Evolutionary conservation across 768 basidiomycete genomes (phyloP).

Genomic region (Tricholoma flavovirens): DNA sequence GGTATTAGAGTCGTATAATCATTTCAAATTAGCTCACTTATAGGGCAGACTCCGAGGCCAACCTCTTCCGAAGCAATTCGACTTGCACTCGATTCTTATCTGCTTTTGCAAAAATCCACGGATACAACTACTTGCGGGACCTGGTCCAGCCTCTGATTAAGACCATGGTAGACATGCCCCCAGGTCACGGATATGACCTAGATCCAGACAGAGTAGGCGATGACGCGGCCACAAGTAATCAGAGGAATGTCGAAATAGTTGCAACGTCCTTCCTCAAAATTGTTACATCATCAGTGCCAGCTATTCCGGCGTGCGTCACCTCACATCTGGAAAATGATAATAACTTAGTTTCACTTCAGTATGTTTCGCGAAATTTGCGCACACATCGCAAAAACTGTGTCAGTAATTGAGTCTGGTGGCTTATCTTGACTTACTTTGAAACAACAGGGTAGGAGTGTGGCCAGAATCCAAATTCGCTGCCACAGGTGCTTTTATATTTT

Average conservation of each 20-base stretch:
- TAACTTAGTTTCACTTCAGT: slow-evolving; percentile 30
- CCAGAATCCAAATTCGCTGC: slow-evolving; percentile 78
- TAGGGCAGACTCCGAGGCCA: slow-evolving; percentile 63
- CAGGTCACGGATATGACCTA: slow-evolving; percentile 71
- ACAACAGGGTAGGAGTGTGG: slow-evolving; percentile 54
- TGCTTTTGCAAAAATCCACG: slow-evolving; percentile 82
- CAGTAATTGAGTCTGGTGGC: slow-evolving; percentile 25
- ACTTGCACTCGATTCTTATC: slow-evolving; percentile 85
- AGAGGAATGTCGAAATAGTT: slow-evolving; percentile 64
- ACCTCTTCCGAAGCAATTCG: slow-evolving; percentile 85
- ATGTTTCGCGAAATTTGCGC: slow-evolving; percentile 85
- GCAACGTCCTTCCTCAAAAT: slow-evolving; percentile 72
- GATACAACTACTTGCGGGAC: slow-evolving; percentile 84
- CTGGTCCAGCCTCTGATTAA: slow-evolving; percentile 74
- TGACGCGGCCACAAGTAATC: slow-evolving; percentile 62
- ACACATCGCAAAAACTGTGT: slow-evolving; percentile 78
- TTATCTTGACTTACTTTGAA: slow-evolving; percentile 1
- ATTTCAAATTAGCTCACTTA: slow-evolving; percentile 1
- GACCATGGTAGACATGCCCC: slow-evolving; percentile 65
- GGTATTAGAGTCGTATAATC: slow-evolving; percentile 35
- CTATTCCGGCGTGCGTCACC: slow-evolving; percentile 64
- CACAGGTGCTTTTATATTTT: slow-evolving; percentile 86
- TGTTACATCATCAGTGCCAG: slow-evolving; percentile 62
- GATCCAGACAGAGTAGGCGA: slow-evolving; percentile 59
- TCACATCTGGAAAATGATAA: not conserved